A percentile compares a stretch with the other conserved stretches of the same genome.
Conservation (phyloP, 345 rosid species). For the Brassica incana region DNA sequence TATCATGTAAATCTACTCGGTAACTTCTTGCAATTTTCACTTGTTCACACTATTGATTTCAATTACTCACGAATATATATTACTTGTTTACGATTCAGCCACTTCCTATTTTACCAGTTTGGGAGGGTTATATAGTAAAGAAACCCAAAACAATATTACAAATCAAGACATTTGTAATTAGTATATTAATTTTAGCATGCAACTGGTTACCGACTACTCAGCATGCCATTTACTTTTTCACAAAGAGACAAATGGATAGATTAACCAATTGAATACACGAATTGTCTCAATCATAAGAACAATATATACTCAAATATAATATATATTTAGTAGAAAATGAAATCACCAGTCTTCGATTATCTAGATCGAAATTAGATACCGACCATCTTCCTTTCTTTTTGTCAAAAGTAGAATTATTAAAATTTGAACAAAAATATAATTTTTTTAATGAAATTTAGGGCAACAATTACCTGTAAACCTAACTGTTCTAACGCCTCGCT, state of each 20-base stretch:
- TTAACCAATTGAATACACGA: not conserved
- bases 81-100: not conserved
- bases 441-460: conserved; percentile 11
- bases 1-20: not conserved
- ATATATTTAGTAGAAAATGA: conserved; percentile 32
- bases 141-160: not conserved
- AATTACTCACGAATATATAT: not conserved
- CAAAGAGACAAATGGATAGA: conserved; percentile 18
- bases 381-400: conserved; percentile 17
- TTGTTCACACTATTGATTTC: not conserved
- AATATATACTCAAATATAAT: conserved; percentile 12
- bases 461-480: conserved; percentile 21
- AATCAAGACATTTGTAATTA: not conserved
- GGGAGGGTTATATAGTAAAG: not conserved
- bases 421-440: not conserved
- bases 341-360: conserved; percentile 29
- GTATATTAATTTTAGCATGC: conserved; percentile 9
- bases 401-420: conserved; percentile 3
- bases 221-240: conserved; percentile 25
- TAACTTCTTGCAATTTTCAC: not conserved
- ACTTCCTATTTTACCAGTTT: not conserved
- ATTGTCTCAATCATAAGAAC: conserved; percentile 7
- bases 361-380: conserved; percentile 37
- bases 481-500: conserved; percentile 32
- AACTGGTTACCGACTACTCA: conserved; percentile 33